Conservation (phyloP, 768 basidiomycete genomes). For the Mycena capillaripes region DNA sequence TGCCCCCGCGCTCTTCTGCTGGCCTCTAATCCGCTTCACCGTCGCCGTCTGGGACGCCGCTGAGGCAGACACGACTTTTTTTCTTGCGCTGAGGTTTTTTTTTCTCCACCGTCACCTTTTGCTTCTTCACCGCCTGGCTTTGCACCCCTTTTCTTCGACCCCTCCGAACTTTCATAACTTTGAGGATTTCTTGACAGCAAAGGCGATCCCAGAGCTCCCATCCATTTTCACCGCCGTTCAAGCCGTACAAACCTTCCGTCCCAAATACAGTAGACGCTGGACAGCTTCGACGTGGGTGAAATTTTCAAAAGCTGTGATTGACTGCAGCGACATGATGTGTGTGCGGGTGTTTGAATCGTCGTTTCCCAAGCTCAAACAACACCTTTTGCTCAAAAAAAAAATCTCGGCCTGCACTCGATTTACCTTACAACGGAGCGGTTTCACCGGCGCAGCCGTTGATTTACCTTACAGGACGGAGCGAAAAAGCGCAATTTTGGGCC, state of each 20-base stretch:
- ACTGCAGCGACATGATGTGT: too few species aligned
- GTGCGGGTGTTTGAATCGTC: too few species aligned
- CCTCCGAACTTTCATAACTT: background rate
- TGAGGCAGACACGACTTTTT: background rate
- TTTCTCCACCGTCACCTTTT: background rate
- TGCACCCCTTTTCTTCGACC: background rate
- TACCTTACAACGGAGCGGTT: too few species aligned
- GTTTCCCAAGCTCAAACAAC: too few species aligned
- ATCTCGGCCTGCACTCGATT: too few species aligned
- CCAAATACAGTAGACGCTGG: background rate
- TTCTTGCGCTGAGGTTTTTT: background rate
- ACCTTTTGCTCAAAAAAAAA: too few species aligned
- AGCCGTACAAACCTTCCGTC: background rate
- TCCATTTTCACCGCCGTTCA: background rate
- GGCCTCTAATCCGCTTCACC: background rate
- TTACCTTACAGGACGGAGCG: too few species aligned
- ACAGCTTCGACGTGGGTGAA: too few species aligned
- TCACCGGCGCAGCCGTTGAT: too few species aligned
- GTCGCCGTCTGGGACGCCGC: background rate
- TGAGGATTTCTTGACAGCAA: background rate
- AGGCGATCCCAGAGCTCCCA: background rate
- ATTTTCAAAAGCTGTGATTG: background rate
- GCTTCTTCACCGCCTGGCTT: background rate
- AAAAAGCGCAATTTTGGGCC: too few species aligned
- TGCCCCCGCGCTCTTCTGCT: background rate